Evolutionary conservation across 129 eudicot species (phyloP).

Genomic region (Rutidosis leptorrhynchoides): DNA sequence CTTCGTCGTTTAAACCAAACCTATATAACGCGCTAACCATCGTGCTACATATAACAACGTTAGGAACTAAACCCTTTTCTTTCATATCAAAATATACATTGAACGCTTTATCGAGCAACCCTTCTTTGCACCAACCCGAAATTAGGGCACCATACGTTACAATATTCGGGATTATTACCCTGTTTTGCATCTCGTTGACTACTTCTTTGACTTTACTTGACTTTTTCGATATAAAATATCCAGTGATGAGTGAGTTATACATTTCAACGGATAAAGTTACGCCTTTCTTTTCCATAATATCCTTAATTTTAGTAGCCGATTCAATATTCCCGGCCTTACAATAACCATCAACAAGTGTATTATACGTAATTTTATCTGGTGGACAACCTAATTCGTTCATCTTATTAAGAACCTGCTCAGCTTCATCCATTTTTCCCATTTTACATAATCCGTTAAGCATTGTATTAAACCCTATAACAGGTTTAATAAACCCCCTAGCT

Average conservation of each 20-base stretch:
- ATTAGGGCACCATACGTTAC: slow-evolving; percentile 83
- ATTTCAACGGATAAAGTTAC: slow-evolving; percentile 50
- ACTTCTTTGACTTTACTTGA: slow-evolving; percentile 32
- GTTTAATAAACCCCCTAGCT: slow-evolving; percentile 48
- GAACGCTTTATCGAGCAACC: slow-evolving; percentile 60
- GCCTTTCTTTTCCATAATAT: slow-evolving; percentile 43
- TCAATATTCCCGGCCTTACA: slow-evolving; percentile 60
- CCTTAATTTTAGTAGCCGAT: slow-evolving; percentile 57
- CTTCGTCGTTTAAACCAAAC: slow-evolving; percentile 56
- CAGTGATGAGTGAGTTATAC: slow-evolving; percentile 68
- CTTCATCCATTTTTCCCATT: slow-evolving; percentile 67
- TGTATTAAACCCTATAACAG: slow-evolving; percentile 48
- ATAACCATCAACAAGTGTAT: slow-evolving; percentile 79
- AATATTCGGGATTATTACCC: slow-evolving; percentile 42
- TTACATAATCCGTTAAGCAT: slow-evolving; percentile 83
- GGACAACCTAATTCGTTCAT: slow-evolving; percentile 61
- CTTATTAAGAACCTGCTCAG: slow-evolving; percentile 56
- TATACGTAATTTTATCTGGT: slow-evolving; percentile 65
- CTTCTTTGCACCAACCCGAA: slow-evolving; percentile 77
- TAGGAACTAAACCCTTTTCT: slow-evolving; percentile 60
- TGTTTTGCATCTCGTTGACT: slow-evolving; percentile 49
- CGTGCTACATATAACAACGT: slow-evolving; percentile 52
- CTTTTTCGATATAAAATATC: slow-evolving; percentile 50
- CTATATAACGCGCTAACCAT: slow-evolving; percentile 61
- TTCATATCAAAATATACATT: slow-evolving; percentile 60